Evolutionary conservation across 306 rosid species (phyloP).

Genomic region (Carpinus fangiana): DNA sequence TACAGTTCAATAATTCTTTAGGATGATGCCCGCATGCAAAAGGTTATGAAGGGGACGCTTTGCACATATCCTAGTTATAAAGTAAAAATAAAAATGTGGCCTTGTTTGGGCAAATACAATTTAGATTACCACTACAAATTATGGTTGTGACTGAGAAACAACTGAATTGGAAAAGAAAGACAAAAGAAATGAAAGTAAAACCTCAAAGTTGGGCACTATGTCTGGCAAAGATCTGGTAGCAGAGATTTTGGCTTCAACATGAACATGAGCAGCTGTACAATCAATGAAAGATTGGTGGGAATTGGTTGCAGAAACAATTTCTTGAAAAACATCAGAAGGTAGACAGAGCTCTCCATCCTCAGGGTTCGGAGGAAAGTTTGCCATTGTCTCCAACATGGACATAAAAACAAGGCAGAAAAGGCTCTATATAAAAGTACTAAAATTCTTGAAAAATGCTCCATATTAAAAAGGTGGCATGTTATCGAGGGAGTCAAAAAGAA

Average conservation of each 20-base stretch:
- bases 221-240: background rate
- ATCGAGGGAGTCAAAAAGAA: no score
- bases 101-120: background rate
- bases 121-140: background rate
- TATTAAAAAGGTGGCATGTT: no score
- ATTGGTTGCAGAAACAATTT: no score
- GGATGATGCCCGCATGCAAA: no score
- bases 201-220: no score
- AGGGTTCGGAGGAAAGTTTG: constrained; percentile 20
- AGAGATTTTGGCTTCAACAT: background rate
- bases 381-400: constrained; percentile 6
- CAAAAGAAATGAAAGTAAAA: background rate
- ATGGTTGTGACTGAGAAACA: background rate
- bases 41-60: no score
- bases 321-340: constrained; percentile 27
- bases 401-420: background rate
- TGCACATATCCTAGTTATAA: no score
- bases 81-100: background rate
- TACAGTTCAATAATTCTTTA: no score
- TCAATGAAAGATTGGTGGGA: background rate
- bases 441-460: no score
- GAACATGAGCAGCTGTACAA: no score
- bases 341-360: constrained; percentile 28
- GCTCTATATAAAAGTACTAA: no score
- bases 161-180: background rate